These are phyloP conservation scores for Rhytidhysteron rufulum DNA, from an alignment of 2,329 filamentous ascomycete species.

Conservation along the genomic window DNA sequence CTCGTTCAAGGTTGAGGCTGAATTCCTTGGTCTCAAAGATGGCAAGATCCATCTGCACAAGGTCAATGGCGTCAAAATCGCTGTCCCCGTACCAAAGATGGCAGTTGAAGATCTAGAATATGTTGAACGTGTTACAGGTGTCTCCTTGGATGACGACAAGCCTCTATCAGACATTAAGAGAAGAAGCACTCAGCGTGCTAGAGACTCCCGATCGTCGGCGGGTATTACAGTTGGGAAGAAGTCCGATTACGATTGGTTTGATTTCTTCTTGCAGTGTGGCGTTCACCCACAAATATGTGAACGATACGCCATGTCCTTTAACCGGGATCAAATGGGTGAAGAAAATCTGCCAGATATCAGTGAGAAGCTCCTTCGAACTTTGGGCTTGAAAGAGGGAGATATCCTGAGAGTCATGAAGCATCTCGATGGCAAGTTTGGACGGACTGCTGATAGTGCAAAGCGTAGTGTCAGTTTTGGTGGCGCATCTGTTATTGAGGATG, in stretches of 20 bases:
- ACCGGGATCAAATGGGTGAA: constrained; percentile 92
- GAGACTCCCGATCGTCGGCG: constrained; percentile 39
- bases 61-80: constrained; percentile 96
- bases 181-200: constrained; percentile 45
- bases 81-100: constrained; percentile 94
- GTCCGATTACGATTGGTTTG: constrained; percentile 94
- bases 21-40: constrained; percentile 91
- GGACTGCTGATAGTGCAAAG: constrained; percentile 54
- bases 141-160: constrained; percentile 88
- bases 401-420: constrained; percentile 92
- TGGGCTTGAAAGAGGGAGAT: constrained; percentile 94
- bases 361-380: constrained; percentile 72
- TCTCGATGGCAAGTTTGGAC: constrained; percentile 75
- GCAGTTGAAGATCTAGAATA: constrained; percentile 92
- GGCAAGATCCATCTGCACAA: constrained; percentile 98
- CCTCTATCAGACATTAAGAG: constrained; percentile 77
- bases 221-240: constrained; percentile 65
- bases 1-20: constrained; percentile 94
- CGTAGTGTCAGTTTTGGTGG: constrained; percentile 52
- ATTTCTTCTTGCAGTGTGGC: constrained; percentile 92
- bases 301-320: constrained; percentile 85
- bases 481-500: constrained; percentile 56
- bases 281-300: constrained; percentile 92
- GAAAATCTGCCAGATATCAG: constrained; percentile 88
- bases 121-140: constrained; percentile 81